Conservation (phyloP, 257 asterid genomes). For the Nicotiana otophora region DNA sequence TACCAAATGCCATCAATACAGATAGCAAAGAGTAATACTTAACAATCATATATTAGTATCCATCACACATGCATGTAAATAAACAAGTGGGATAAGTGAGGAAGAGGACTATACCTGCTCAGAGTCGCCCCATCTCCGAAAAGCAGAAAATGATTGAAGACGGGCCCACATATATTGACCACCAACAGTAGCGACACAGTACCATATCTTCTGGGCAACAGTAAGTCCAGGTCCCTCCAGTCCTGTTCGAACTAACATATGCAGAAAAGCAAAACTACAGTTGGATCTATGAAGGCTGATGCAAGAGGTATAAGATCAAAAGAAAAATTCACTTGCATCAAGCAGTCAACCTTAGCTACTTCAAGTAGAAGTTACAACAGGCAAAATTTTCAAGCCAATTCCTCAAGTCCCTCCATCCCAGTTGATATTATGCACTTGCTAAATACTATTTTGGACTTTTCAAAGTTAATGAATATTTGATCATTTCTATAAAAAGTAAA, state of each 20-base stretch:
- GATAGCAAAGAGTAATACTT: neutral
- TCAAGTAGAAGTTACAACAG: neutral
- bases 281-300: neutral
- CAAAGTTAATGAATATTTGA: neutral
- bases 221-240: slow-evolving; percentile 43
- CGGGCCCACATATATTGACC: slow-evolving; percentile 89
- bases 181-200: slow-evolving; percentile 82
- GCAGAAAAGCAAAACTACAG: neutral
- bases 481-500: neutral
- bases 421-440: neutral
- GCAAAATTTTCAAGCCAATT: neutral
- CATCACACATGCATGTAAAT: neutral
- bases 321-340: neutral
- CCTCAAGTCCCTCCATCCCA: neutral
- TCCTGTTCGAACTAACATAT: slow-evolving; percentile 1
- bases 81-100: neutral
- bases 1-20: neutral
- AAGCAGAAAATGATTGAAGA: slow-evolving; percentile 85
- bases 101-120: slow-evolving; percentile 53
- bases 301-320: neutral
- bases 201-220: slow-evolving; percentile 80
- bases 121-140: slow-evolving; percentile 90
- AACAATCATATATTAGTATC: neutral
- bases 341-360: neutral
- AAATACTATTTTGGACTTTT: neutral